Percentiles rank a stretch among this genome's conserved stretches.
Evolutionary conservation across 441 rosid species (phyloP).

Genomic region (Corymbia calophylla): DNA sequence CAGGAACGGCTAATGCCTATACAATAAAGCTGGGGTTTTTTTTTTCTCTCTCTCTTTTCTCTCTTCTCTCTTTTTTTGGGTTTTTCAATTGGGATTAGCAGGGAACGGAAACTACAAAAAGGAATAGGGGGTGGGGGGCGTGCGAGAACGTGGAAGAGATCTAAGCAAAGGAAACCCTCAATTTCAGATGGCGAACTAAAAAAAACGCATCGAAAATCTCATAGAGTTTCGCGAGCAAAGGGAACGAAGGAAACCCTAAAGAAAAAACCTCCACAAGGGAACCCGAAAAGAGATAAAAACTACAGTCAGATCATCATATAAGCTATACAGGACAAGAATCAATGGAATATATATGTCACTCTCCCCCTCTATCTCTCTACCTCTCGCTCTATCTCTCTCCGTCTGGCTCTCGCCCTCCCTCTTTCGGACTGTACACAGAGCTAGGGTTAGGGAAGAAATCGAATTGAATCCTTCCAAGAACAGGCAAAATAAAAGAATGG

Average conservation of each 20-base stretch:
- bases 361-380: neutral
- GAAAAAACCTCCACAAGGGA: conserved; percentile 2
- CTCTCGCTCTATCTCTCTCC: neutral
- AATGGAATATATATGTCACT: neutral
- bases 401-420: neutral
- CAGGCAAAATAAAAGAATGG: neutral
- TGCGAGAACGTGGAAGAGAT: conserved; percentile 13
- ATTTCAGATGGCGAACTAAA: conserved; percentile 85
- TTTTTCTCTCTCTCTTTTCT: neutral
- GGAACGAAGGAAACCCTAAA: conserved; percentile 14
- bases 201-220: conserved; percentile 76
- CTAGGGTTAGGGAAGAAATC: neutral
- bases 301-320: neutral
- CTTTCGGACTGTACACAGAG: neutral
- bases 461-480: neutral
- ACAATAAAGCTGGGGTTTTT: conserved; percentile 10
- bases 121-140: neutral
- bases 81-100: neutral
- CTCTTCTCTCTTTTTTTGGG: neutral
- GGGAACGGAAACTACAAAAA: neutral
- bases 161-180: conserved; percentile 62
- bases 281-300: neutral
- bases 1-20: conserved; percentile 8
- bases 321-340: neutral
- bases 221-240: conserved; percentile 43